Evolutionary conservation across 345 rosid genomes (phyloP).

Genomic region (Psidium friedrichsthalianum): DNA sequence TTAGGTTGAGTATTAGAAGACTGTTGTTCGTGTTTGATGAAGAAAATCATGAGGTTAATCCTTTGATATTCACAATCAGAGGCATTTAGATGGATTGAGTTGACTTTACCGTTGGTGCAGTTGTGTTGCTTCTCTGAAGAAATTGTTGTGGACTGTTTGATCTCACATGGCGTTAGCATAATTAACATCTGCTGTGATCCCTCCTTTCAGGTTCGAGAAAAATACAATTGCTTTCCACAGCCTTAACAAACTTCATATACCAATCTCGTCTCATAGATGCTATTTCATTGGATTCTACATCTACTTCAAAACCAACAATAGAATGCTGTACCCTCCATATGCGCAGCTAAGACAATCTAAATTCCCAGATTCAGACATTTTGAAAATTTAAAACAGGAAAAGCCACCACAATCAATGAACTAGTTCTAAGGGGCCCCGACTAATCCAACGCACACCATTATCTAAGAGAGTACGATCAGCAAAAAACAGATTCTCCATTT

Average conservation of each 20-base stretch:
- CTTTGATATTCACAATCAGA: neutral
- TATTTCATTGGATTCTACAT: neutral
- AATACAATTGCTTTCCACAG: neutral
- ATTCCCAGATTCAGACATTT: neutral
- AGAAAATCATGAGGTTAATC: neutral
- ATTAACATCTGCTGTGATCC: neutral
- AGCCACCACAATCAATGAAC: neutral
- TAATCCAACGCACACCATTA: neutral
- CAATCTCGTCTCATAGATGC: neutral
- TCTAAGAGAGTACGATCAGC: neutral
- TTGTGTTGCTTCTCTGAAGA: neutral
- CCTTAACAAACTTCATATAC: neutral
- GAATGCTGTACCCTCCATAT: neutral
- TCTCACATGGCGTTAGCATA: neutral
- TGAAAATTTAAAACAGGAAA: neutral
- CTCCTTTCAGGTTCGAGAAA: slow-evolving; percentile 67
- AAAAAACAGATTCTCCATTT: neutral
- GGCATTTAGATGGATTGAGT: neutral
- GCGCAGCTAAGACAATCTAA: neutral
- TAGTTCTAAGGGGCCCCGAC: neutral
- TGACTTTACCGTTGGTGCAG: neutral
- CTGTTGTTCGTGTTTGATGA: neutral
- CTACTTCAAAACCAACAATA: neutral
- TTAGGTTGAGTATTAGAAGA: neutral
- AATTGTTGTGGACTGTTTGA: neutral